Conservation (phyloP, 768 basidiomycete species). For the Boletus reticulatus region DNA sequence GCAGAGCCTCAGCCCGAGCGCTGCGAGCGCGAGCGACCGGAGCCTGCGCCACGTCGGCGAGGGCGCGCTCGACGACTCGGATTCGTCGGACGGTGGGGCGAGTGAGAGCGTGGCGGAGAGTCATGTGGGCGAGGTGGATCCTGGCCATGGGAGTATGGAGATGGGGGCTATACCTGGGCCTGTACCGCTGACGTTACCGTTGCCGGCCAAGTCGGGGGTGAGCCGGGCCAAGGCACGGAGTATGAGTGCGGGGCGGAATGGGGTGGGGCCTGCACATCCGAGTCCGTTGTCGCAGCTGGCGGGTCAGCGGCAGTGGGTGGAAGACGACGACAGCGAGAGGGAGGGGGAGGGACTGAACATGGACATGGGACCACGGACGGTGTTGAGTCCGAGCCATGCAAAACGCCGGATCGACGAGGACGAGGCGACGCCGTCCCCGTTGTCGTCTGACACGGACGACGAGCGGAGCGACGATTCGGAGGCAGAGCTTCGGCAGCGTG, state of each 20-base stretch:
- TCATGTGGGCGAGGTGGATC: conserved; percentile 32
- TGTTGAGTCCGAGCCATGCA: not conserved
- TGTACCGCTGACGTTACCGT: no score
- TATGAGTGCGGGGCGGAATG: conserved; percentile 21
- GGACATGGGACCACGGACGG: not conserved
- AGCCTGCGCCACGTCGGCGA: conserved; percentile 70
- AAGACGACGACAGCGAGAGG: conserved; percentile 40
- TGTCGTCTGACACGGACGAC: conserved; percentile 64
- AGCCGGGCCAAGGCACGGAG: conserved; percentile 39
- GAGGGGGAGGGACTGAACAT: not conserved
- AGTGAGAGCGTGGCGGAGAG: conserved; percentile 20
- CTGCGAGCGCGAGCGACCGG: conserved; percentile 37
- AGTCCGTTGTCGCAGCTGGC: conserved; percentile 66
- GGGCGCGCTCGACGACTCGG: conserved; percentile 75
- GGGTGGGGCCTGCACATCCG: conserved; percentile 42
- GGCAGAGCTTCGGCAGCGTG: not conserved
- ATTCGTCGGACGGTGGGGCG: conserved; percentile 46
- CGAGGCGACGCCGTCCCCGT: conserved; percentile 52
- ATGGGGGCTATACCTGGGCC: no score
- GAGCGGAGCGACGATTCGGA: conserved; percentile 35
- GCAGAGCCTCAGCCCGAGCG: conserved; percentile 33
- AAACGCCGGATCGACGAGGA: conserved; percentile 41
- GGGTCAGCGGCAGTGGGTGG: conserved; percentile 51
- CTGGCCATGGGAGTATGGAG: conserved; percentile 16
- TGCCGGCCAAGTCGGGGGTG: conserved; percentile 6